These are phyloP conservation scores for Babesia bigemina DNA, from an alignment of 169 alveolate species.

Conservation along the genomic window DNA sequence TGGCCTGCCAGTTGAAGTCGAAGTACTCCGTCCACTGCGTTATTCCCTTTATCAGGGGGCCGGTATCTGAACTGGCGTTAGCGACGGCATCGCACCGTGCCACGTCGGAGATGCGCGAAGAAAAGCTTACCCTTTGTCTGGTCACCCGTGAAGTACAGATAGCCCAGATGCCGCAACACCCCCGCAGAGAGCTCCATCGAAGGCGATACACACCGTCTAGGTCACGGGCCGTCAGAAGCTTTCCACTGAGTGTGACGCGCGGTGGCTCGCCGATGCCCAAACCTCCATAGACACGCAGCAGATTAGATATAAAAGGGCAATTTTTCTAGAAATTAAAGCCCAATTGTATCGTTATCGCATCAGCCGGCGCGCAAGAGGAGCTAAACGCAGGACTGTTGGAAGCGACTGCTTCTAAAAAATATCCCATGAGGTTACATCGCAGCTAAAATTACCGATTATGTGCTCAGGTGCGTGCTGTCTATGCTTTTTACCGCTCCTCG, in stretches of 20 bases:
- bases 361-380: too few relatives aligned
- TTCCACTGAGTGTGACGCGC: not conserved
- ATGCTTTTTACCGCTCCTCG: too few relatives aligned
- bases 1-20: conserved; percentile 13
- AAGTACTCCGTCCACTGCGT: conserved; percentile 34
- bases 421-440: too few relatives aligned
- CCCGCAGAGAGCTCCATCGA: not conserved
- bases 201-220: not conserved
- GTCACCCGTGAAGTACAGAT: conserved; percentile 10
- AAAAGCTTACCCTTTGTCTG: not conserved
- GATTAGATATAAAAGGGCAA: too few relatives aligned
- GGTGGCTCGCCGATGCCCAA: not conserved
- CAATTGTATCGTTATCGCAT: too few relatives aligned
- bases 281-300: not conserved
- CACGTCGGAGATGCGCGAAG: not conserved
- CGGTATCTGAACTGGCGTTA: not conserved
- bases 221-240: not conserved
- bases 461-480: too few relatives aligned
- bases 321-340: too few relatives aligned
- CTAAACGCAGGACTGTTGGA: too few relatives aligned
- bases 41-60: not conserved
- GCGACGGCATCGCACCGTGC: not conserved
- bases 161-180: conserved; percentile 5
- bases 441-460: too few relatives aligned
- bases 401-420: too few relatives aligned